phyloP scores from a whole-genome alignment of 139 green algal species.

The Closterium sp. region DNA sequence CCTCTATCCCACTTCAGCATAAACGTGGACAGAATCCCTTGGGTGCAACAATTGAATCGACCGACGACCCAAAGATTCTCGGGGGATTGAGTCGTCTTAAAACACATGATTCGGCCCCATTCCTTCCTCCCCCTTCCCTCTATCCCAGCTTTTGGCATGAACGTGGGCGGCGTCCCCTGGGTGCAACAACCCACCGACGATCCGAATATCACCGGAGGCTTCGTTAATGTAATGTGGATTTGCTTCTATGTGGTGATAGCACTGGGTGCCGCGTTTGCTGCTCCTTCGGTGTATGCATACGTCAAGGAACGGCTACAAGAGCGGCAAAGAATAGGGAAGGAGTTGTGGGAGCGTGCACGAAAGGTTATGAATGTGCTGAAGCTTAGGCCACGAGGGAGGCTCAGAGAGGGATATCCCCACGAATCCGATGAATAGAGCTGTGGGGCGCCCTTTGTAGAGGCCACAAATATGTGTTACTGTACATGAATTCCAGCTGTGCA shows the following conservation, averaged over 20 bases:
- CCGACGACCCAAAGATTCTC: background rate
- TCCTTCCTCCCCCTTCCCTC: background rate
- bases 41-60: too few relatives aligned
- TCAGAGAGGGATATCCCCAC: background rate
- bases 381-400: background rate
- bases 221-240: slow-evolving; percentile 33
- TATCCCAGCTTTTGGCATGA: slow-evolving; percentile 43
- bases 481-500: too few relatives aligned
- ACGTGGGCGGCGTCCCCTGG: slow-evolving; percentile 41
- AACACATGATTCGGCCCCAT: background rate
- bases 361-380: background rate
- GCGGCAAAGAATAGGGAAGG: background rate
- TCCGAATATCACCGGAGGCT: slow-evolving; percentile 4
- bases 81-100: too few relatives aligned
- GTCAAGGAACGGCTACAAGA: background rate
- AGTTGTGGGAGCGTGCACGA: background rate
- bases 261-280: background rate
- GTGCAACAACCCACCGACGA: slow-evolving; percentile 26
- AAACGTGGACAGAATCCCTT: too few relatives aligned
- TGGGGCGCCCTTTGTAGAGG: too few relatives aligned
- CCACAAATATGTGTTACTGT: too few relatives aligned
- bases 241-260: background rate
- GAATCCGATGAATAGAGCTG: background rate
- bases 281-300: background rate
- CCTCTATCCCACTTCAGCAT: too few relatives aligned